Evolutionary conservation across 2,329 filamentous ascomycete genomes (phyloP), one percentile per base, ranked within the genome.

Genomic region (Colletotrichum horii): DNA sequence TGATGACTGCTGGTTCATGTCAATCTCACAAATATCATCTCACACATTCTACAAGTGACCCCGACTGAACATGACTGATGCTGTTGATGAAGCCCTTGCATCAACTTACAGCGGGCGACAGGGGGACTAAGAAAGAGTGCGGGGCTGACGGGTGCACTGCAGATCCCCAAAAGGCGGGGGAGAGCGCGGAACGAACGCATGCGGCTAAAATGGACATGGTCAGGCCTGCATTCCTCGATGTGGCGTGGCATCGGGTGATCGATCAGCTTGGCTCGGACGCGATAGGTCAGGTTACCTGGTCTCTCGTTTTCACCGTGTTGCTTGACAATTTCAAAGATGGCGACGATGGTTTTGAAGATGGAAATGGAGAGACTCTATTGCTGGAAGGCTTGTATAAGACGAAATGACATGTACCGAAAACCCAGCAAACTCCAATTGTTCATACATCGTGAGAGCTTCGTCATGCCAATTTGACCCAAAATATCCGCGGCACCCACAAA

Each of bases 11-110:
- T 12, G 43, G 12, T 6, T 52, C 43, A 22, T 2, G 12, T 7
- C n/a, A 22, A 22, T 52, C n/a, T 52, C 43, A 15, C 43, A 52
- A 14, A 52, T 52, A n/a, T 52, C 43, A 22, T 22, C 12, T 52
- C n/a, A 8, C 11, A 0, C n/a, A 6, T 52, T 4, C 19, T 4
- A 11, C 26, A 28, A 56, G 1, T 28, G 14, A 19, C 0, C 0
- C 4, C 14, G 28, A 24, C 3, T 62, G 58, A 22, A n/a, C 52
- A n/a, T 58, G 22, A 3, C 19, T 32, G 58, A 32, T 61, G 19
- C n/a, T 61, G 28, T 16, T 43, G 34, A 38, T 43, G 61, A 28
- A 64, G 34, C 16, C n/a, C 28, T 28, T 65, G 60, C 43, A 55
- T 52, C 62, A 6, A 52, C 36, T 64, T 66, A 52, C 38, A 52